Percentiles rank a stretch among this genome's conserved stretches.
phyloP scores from a whole-genome alignment of 306 rosid species.

The Pyrus bretschneideri region DNA sequence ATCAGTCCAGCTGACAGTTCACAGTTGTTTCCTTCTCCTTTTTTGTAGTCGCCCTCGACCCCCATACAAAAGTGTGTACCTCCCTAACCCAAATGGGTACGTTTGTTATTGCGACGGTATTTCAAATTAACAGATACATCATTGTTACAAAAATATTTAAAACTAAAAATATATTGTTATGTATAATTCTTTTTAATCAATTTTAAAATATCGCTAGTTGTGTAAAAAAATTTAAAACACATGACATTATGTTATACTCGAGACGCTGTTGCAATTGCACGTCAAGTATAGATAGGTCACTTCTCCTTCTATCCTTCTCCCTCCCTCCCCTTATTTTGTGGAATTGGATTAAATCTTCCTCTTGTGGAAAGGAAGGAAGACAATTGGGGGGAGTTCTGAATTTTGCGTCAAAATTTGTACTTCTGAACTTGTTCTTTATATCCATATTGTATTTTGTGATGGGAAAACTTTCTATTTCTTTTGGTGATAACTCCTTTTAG shows the following conservation, averaged over 20 bases:
- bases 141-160: too few relatives aligned
- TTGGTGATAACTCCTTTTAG: not conserved
- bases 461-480: not conserved
- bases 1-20: slow-evolving; percentile 36
- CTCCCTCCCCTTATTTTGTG: too few relatives aligned
- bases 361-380: slow-evolving; percentile 3
- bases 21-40: slow-evolving; percentile 36
- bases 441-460: not conserved
- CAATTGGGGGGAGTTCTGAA: not conserved
- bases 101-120: too few relatives aligned
- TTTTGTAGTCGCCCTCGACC: slow-evolving; percentile 26
- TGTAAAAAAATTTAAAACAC: too few relatives aligned
- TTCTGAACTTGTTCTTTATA: not conserved
- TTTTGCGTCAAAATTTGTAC: not conserved
- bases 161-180: too few relatives aligned
- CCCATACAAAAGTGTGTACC: not conserved
- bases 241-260: not conserved
- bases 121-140: too few relatives aligned
- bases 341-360: not conserved
- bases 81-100: too few relatives aligned
- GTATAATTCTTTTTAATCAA: too few relatives aligned
- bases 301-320: too few relatives aligned
- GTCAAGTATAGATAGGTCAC: too few relatives aligned
- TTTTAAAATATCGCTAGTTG: too few relatives aligned
- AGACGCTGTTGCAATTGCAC: too few relatives aligned